These are phyloP conservation scores for Linnemannia hyalina DNA, from an alignment of 192 early-diverging fungal species.

Conservation along the genomic window DNA sequence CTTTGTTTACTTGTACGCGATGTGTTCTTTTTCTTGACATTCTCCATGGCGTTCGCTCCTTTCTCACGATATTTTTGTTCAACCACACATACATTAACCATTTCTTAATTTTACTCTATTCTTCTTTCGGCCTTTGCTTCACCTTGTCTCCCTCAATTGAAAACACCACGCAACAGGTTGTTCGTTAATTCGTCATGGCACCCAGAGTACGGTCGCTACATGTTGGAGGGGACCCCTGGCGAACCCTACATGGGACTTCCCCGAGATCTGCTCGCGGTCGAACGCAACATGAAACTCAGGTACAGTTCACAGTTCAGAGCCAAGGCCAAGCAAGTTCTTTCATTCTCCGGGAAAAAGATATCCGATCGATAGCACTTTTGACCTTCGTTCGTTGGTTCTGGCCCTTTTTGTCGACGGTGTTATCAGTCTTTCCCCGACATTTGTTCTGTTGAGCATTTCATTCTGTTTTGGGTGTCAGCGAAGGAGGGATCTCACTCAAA, in stretches of 20 bases:
- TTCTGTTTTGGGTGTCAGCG: constrained; percentile 17
- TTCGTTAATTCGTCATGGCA: constrained; percentile 86
- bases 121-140: constrained; percentile 10
- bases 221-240: constrained; percentile 97
- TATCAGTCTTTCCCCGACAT: neutral
- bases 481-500: neutral
- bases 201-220: constrained; percentile 97
- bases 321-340: constrained; percentile 8
- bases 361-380: neutral
- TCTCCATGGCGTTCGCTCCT: no score
- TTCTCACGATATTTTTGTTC: no score
- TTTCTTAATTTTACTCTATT: constrained; percentile 3
- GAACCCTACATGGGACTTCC: constrained; percentile 89
- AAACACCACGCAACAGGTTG: constrained; percentile 37
- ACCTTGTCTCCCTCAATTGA: neutral
- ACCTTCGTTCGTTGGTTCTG: neutral
- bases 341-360: constrained; percentile 10
- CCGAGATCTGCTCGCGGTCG: constrained; percentile 84
- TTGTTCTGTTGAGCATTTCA: no score
- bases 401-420: neutral
- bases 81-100: neutral
- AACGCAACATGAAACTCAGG: constrained; percentile 86
- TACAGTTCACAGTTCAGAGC: neutral
- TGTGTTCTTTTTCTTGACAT: no score
- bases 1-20: no score